These are phyloP conservation scores for Ceratocystis huliohia DNA, from an alignment of 2,329 filamentous ascomycete species.

Conservation along the genomic window DNA sequence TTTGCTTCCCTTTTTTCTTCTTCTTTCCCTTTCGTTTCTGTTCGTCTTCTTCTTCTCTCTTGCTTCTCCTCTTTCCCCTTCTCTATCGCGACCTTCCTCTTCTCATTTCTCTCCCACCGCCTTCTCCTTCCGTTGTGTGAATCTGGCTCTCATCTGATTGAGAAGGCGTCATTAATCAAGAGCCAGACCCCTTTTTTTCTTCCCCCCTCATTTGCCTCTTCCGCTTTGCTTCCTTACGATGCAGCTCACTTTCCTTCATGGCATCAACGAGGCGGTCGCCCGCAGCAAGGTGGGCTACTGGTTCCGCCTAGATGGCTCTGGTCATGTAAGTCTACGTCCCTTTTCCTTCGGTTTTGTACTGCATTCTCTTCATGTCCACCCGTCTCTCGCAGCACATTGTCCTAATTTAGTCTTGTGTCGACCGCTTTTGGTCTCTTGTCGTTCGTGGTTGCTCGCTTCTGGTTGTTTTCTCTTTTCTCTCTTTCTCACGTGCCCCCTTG, in stretches of 20 bases:
- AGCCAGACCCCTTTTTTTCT: background rate
- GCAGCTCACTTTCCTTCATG: slow-evolving; percentile 43
- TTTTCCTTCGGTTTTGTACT: background rate
- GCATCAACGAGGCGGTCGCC: slow-evolving; percentile 46
- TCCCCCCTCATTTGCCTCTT: slow-evolving; percentile 3
- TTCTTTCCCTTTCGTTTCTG: background rate
- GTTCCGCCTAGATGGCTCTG: slow-evolving; percentile 71
- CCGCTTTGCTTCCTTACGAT: slow-evolving; percentile 35
- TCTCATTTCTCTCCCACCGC: slow-evolving; percentile 5
- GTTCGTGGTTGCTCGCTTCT: background rate
- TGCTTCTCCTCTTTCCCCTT: background rate
- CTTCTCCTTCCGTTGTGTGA: slow-evolving; percentile 17
- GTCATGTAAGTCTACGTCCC: slow-evolving; percentile 51
- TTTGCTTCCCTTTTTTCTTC: background rate
- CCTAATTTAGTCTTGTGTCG: background rate
- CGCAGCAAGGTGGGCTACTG: slow-evolving; percentile 53
- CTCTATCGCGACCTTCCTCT: slow-evolving; percentile 8
- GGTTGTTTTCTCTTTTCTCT: slow-evolving; percentile 4
- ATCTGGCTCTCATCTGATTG: background rate
- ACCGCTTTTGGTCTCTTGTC: background rate
- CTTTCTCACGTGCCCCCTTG: background rate
- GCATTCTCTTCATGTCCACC: background rate
- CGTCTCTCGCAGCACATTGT: background rate
- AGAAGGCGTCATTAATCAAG: background rate
- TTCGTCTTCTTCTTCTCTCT: background rate